These are phyloP conservation scores for Gloeophyllum trabeum DNA, from an alignment of 768 basidiomycete species.

Conservation along the genomic window DNA sequence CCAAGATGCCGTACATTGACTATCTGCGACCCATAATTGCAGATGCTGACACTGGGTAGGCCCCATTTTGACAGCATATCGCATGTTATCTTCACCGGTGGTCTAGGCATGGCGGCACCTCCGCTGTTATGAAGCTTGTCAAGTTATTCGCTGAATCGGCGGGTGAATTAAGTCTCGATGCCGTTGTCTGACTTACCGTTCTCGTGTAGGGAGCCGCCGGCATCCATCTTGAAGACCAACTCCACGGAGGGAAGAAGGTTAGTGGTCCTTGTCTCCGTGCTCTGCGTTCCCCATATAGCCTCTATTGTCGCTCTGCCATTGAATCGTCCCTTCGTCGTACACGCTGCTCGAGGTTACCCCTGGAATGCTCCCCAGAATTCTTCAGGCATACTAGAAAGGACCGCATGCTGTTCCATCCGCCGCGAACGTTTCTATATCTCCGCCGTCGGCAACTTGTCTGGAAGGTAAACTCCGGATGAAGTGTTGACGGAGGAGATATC, in stretches of 20 bases:
- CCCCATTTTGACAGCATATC: not conserved
- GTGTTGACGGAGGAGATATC: no score
- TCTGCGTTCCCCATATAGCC: not conserved
- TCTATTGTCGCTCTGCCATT: no score
- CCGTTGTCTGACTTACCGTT: not conserved
- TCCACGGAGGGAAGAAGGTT: conserved; percentile 95
- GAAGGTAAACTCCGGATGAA: no score
- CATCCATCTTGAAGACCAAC: conserved; percentile 89
- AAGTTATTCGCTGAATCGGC: conserved; percentile 94
- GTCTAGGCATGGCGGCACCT: conserved; percentile 79
- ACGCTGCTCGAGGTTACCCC: no score
- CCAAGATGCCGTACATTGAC: conserved; percentile 69
- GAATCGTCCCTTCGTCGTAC: no score
- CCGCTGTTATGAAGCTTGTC: conserved; percentile 87
- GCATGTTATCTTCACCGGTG: conserved; percentile 6
- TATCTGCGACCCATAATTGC: conserved; percentile 91
- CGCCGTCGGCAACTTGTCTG: no score
- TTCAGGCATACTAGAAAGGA: conserved; percentile 17
- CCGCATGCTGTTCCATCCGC: no score
- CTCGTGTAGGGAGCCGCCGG: conserved; percentile 68
- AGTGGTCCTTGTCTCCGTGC: conserved; percentile 17
- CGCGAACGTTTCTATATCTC: no score
- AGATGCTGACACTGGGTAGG: conserved; percentile 88
- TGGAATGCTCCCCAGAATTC: not conserved
- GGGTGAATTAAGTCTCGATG: conserved; percentile 13